Percentiles rank a stretch among this genome's conserved stretches.
These are phyloP conservation scores for Catunica adiposa DNA, from an alignment of 2,329 filamentous ascomycete genomes.

Conservation along the genomic window DNA sequence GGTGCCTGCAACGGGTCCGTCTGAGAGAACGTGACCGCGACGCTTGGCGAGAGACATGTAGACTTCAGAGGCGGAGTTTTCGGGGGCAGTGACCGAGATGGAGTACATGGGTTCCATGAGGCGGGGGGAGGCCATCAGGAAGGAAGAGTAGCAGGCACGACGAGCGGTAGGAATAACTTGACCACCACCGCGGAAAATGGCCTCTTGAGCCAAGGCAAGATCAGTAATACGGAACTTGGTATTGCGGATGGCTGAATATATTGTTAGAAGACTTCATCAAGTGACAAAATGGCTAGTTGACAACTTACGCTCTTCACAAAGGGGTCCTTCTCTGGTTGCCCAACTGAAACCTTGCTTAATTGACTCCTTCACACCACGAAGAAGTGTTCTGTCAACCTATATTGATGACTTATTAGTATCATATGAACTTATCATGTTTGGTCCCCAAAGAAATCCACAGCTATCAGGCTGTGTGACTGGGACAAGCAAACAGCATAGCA, in stretches of 20 bases:
- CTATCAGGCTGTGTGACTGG: too few species aligned
- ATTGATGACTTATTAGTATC: slow-evolving; percentile 14
- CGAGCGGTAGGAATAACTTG: slow-evolving; percentile 94
- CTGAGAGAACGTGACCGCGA: slow-evolving; percentile 82
- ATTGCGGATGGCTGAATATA: slow-evolving; percentile 70
- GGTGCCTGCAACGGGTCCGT: slow-evolving; percentile 84
- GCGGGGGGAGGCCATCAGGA: slow-evolving; percentile 89
- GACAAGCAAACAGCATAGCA: slow-evolving; percentile 6
- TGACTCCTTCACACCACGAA: slow-evolving; percentile 75
- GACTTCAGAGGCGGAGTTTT: slow-evolving; percentile 71
- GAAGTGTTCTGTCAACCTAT: slow-evolving; percentile 76
- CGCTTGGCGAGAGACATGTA: slow-evolving; percentile 85
- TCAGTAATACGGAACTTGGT: slow-evolving; percentile 95
- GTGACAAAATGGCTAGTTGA: background rate
- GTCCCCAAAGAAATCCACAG: too few species aligned
- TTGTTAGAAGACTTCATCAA: background rate
- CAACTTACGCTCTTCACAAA: slow-evolving; percentile 84
- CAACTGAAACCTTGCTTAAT: slow-evolving; percentile 94
- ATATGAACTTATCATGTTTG: background rate
- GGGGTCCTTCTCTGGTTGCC: slow-evolving; percentile 84
- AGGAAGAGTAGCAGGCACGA: slow-evolving; percentile 84
- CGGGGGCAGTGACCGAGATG: slow-evolving; percentile 81
- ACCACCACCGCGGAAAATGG: slow-evolving; percentile 86
- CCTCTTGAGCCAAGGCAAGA: slow-evolving; percentile 67
- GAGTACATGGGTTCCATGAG: slow-evolving; percentile 95